Base-by-base conservation (phyloP, 257 asterid species). In the Oldenlandia corymbosa region DNA sequence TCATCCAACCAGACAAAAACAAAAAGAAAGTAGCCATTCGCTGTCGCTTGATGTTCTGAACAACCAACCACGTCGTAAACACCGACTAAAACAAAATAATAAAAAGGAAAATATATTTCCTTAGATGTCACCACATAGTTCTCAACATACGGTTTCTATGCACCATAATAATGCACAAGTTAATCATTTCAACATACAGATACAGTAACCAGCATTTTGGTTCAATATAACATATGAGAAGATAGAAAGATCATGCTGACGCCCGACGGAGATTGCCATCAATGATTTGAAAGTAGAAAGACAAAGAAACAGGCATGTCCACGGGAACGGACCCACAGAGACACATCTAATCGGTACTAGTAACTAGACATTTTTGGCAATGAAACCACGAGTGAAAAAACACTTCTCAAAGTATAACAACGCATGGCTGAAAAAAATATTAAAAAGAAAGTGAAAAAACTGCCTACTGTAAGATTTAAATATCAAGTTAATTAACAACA, bases 351-450 rank as follows among this genome's bases (percentile, higher is more conserved):
- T 18, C 37, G 46, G 16, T 48, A 59, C 39, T 23, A 0, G 21
- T 52, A 48, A 49, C 12, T 42, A 10, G 59, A 67, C 77, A 71
- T 71, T 50, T 32, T 39, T 57, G 62, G 46, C 23, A 26, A 30
- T 58, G 52, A 57, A 64, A 62, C 62, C 58, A 42, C 54, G 55
- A 28, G 46, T 21, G n/a, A 16, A 48, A 55, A 52, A 46, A 49
- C n/a, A n/a, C 50, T 13, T 37, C 23, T 8, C 18, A 8, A 4
- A 50, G 20, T 46, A 37, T 28, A 41, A 46, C 68, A 47, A 65
- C 23, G 58, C 69, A 66, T 53, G 31, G 43, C 37, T 51, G 66
- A 58, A 13, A 37, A 23, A 52, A n/a, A n/a, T n/a, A n/a, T n/a
- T n/a, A n/a, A n/a, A n/a, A n/a, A n/a, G n/a, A n/a, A 26, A 62